phyloP scores from a whole-genome alignment of 1,284 basidiomycete genomes.

The Rhizoctonia solani region DNA sequence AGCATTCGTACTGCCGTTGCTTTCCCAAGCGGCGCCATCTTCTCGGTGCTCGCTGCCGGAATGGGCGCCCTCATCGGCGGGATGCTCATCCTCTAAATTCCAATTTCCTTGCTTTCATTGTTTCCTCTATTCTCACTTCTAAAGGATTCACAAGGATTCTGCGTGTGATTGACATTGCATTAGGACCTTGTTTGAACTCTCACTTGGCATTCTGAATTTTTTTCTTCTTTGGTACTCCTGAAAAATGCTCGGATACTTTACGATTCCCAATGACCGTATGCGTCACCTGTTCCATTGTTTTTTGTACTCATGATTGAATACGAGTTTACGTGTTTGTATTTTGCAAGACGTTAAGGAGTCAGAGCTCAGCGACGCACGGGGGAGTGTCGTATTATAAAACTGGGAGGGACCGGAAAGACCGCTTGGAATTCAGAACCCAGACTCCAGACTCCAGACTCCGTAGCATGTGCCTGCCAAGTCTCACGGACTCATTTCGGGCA shows the following conservation, averaged over 20 bases:
- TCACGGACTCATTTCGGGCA: too few relatives aligned
- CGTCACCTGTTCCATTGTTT: background rate
- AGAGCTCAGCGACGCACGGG: too few relatives aligned
- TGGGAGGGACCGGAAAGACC: too few relatives aligned
- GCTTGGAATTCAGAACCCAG: too few relatives aligned
- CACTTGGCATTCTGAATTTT: background rate
- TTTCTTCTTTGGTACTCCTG: background rate
- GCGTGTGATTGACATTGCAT: too few relatives aligned
- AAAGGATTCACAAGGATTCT: background rate
- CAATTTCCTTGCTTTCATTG: background rate
- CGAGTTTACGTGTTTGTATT: background rate
- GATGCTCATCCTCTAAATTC: conserved; percentile 25
- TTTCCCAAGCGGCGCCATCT: conserved; percentile 10
- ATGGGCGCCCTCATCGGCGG: conserved; percentile 25
- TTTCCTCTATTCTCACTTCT: background rate
- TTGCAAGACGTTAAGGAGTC: too few relatives aligned
- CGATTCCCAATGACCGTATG: background rate
- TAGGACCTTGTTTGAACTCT: background rate
- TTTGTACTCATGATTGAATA: background rate
- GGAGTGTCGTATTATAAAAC: too few relatives aligned
- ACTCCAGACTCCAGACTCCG: too few relatives aligned
- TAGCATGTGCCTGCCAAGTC: too few relatives aligned
- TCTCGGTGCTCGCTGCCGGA: conserved; percentile 19
- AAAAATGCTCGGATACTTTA: background rate
- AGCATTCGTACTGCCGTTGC: conserved; percentile 4